Conservation (phyloP, 1,284 basidiomycete genomes). For the Cryptococcus sp. region DNA sequence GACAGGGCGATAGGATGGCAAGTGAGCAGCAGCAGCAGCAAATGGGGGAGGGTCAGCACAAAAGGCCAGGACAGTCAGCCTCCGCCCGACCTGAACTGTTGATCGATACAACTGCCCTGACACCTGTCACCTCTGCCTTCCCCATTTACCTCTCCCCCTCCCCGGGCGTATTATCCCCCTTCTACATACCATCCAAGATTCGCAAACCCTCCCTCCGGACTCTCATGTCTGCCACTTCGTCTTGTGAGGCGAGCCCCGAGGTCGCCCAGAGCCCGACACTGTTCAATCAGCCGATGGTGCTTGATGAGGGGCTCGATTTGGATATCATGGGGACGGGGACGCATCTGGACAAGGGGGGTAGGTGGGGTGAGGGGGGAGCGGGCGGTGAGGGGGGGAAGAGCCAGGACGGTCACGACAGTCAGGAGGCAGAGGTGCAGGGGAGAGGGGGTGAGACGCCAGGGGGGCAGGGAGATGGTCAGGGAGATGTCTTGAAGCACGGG, state of each 20-base stretch:
- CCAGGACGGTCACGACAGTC: too few species aligned
- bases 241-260: background rate
- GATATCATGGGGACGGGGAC: background rate
- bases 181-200: constrained; percentile 21
- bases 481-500: background rate
- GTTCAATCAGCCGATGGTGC: constrained; percentile 19
- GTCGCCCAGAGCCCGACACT: constrained; percentile 18
- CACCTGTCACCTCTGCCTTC: background rate
- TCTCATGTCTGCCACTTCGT: constrained; percentile 18
- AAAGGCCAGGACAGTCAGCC: background rate
- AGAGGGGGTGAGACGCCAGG: too few species aligned
- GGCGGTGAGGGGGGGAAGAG: background rate
- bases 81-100: background rate
- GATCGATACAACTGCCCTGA: background rate
- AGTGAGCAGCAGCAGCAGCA: background rate
- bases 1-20: background rate
- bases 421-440: background rate
- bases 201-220: constrained; percentile 30
- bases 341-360: background rate
- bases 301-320: constrained; percentile 12
- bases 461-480: background rate
- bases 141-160: background rate
- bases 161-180: background rate
- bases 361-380: background rate
- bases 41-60: background rate